Conservation (phyloP, 352 stramenopile genomes). For the Halophytophthora polymorphica region DNA sequence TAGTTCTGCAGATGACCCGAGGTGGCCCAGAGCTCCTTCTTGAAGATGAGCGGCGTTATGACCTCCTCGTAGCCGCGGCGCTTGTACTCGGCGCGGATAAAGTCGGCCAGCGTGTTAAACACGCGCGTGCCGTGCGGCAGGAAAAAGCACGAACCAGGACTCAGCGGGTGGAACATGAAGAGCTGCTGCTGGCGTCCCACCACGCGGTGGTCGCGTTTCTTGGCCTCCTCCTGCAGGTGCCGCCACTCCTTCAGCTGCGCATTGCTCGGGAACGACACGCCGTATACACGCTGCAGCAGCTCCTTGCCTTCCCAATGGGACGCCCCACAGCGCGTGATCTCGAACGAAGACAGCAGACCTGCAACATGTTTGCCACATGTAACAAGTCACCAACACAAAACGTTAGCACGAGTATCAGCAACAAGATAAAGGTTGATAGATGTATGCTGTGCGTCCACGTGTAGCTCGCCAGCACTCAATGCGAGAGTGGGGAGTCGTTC, state of each 20-base stretch:
- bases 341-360: constrained; percentile 92
- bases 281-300: constrained; percentile 96
- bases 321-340: constrained; percentile 92
- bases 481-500: constrained; percentile 76
- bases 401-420: too few relatives aligned
- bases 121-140: constrained; percentile 96
- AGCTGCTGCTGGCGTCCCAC: constrained; percentile 96
- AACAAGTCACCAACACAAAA: constrained; percentile 1
- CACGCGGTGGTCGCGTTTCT: constrained; percentile 95
- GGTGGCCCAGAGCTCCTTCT: constrained; percentile 97
- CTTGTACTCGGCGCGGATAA: constrained; percentile 85
- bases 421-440: too few relatives aligned
- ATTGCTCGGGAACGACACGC: constrained; percentile 93
- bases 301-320: constrained; percentile 92
- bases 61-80: constrained; percentile 94
- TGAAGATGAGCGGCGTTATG: constrained; percentile 97
- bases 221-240: constrained; percentile 92
- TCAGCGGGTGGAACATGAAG: constrained; percentile 94
- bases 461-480: constrained; percentile 78
- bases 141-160: constrained; percentile 97
- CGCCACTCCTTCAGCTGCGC: constrained; percentile 86
- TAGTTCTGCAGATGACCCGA: constrained; percentile 98
- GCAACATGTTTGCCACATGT: neutral
- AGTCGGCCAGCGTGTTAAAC: constrained; percentile 95
- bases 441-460: constrained; percentile 83